Conservation (phyloP, 768 basidiomycete species). For the Pleurotus tuoliensis region DNA sequence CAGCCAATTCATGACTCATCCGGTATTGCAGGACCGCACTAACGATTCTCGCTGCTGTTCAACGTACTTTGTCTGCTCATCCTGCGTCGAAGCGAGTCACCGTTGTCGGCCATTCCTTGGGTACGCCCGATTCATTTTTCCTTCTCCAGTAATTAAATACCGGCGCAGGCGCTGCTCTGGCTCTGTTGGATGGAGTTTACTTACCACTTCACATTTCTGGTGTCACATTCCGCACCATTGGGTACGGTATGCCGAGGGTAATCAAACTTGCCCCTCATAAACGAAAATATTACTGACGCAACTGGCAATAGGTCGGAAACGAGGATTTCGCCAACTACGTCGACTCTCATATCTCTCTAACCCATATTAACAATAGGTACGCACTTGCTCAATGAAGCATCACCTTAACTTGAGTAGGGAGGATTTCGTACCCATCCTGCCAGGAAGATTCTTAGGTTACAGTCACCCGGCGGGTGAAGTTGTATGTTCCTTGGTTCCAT, state of each 20-base stretch:
- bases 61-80: slow-evolving; percentile 26
- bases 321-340: slow-evolving; percentile 60
- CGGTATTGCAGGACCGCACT: slow-evolving; percentile 33
- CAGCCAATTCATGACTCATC: not conserved
- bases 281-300: not conserved
- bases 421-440: slow-evolving; percentile 39
- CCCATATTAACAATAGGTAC: slow-evolving; percentile 59
- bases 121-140: slow-evolving; percentile 11
- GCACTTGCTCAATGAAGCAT: not conserved
- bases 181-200: slow-evolving; percentile 54
- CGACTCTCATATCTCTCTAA: slow-evolving; percentile 41
- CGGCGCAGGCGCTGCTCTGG: slow-evolving; percentile 48
- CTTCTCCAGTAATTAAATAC: slow-evolving; percentile 24
- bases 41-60: slow-evolving; percentile 37
- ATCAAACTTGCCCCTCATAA: slow-evolving; percentile 19
- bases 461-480: slow-evolving; percentile 45
- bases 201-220: slow-evolving; percentile 46
- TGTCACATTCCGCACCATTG: slow-evolving; percentile 26
- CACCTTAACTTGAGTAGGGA: slow-evolving; percentile 19
- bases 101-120: slow-evolving; percentile 46
- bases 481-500: not conserved
- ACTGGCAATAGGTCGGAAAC: slow-evolving; percentile 42
- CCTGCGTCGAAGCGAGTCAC: slow-evolving; percentile 34
- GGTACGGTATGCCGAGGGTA: slow-evolving; percentile 42
- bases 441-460: slow-evolving; percentile 38